Conservation (phyloP, 2,329 filamentous ascomycete species). For the Drechslerella dactyloides region DNA sequence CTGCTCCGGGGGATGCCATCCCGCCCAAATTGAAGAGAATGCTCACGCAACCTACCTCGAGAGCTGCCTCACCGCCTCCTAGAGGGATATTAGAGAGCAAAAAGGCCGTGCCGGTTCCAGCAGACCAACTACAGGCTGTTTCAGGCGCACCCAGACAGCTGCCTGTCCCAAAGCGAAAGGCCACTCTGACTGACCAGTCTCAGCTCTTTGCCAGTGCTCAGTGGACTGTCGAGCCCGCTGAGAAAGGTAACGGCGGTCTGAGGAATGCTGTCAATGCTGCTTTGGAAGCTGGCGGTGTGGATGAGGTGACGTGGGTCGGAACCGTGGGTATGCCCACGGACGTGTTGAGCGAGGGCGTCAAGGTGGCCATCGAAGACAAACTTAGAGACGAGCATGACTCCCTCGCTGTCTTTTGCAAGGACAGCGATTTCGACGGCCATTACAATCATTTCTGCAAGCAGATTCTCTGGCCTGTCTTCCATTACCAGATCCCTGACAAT, state of each 20-base stretch:
- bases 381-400: slow-evolving; percentile 82
- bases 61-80: slow-evolving; percentile 52
- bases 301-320: slow-evolving; percentile 86
- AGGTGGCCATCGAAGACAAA: slow-evolving; percentile 80
- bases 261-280: slow-evolving; percentile 86
- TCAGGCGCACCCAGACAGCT: slow-evolving; percentile 48
- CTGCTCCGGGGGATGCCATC: slow-evolving; percentile 22
- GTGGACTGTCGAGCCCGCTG: slow-evolving; percentile 82
- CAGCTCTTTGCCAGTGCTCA: slow-evolving; percentile 75
- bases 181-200: slow-evolving; percentile 67
- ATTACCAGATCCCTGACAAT: slow-evolving; percentile 97
- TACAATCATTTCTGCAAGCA: slow-evolving; percentile 97
- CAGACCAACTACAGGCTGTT: slow-evolving; percentile 43
- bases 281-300: slow-evolving; percentile 70
- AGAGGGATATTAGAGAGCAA: slow-evolving; percentile 50
- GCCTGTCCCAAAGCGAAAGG: slow-evolving; percentile 57
- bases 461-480: slow-evolving; percentile 96
- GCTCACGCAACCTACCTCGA: slow-evolving; percentile 55
- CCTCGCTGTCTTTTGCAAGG: slow-evolving; percentile 81
- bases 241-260: slow-evolving; percentile 91
- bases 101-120: slow-evolving; percentile 27
- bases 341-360: slow-evolving; percentile 75
- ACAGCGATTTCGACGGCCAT: slow-evolving; percentile 92
- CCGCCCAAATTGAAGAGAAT: slow-evolving; percentile 40
- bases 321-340: slow-evolving; percentile 95